phyloP scores from a whole-genome alignment of 1,139 yeast genomes.

The Arxiozyma bovina region DNA sequence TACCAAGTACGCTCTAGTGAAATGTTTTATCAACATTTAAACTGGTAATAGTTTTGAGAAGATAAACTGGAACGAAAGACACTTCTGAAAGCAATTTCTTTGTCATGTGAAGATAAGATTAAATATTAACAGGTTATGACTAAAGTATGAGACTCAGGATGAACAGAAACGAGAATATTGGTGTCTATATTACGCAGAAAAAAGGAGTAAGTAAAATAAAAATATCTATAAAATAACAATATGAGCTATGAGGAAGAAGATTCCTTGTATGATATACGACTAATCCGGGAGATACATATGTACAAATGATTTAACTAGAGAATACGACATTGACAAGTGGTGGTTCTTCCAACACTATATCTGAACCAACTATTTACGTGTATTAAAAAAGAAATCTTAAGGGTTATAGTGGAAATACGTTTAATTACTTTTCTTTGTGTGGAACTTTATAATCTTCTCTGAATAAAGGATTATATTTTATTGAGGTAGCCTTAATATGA shows the following conservation, averaged over 20 bases:
- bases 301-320: too few species aligned
- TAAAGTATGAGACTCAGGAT: too few species aligned
- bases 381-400: neutral
- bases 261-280: neutral
- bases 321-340: neutral
- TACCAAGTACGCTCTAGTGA: too few species aligned
- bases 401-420: neutral
- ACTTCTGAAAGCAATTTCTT: too few species aligned
- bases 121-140: too few species aligned
- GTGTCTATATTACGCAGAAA: neutral
- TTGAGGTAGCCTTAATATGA: neutral
- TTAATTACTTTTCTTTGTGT: neutral
- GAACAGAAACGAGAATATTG: neutral
- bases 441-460: neutral
- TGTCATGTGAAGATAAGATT: too few species aligned
- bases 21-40: too few species aligned
- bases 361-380: neutral
- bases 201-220: too few species aligned
- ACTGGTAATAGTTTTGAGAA: too few species aligned
- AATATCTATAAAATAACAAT: too few species aligned
- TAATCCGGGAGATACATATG: neutral
- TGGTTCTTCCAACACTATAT: neutral
- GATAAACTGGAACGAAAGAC: too few species aligned
- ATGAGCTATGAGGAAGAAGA: neutral
- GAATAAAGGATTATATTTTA: neutral